phyloP scores from a whole-genome alignment of 2,329 filamentous ascomycete species.

The Fusarium sororula region DNA sequence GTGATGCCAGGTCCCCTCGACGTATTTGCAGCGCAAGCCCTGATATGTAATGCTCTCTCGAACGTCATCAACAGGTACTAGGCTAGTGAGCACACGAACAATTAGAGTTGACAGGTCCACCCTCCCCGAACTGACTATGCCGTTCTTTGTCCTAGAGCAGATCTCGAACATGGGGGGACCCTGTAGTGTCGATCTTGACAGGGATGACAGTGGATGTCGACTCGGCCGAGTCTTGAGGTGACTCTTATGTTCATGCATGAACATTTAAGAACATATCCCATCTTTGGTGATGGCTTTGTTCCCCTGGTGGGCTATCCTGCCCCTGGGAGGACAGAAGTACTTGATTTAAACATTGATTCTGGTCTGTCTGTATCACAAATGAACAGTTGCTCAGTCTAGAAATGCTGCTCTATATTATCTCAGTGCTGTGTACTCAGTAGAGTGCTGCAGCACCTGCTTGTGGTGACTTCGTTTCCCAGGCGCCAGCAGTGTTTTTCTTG shows the following conservation, averaged over 20 bases:
- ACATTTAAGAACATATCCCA: background rate
- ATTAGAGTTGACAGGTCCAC: background rate
- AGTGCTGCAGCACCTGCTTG: background rate
- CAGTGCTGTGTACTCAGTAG: background rate
- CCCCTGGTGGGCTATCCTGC: background rate
- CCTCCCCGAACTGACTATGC: background rate
- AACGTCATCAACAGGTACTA: background rate
- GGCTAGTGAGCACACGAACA: background rate
- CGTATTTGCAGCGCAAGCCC: background rate
- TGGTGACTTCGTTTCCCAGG: background rate
- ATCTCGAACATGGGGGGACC: background rate
- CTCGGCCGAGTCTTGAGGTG: background rate
- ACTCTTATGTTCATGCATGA: background rate
- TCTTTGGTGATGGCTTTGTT: background rate
- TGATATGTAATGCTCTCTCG: background rate
- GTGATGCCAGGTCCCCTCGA: background rate
- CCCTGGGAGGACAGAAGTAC: background rate
- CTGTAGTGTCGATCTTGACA: background rate
- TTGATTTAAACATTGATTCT: background rate
- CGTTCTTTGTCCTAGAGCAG: background rate
- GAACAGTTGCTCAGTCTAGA: background rate
- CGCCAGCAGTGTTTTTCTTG: background rate
- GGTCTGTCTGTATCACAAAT: background rate
- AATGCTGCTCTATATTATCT: background rate
- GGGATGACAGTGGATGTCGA: background rate